These are phyloP conservation scores for Yamadazyma insecticola DNA, from an alignment of 805 yeast species.

Conservation along the genomic window DNA sequence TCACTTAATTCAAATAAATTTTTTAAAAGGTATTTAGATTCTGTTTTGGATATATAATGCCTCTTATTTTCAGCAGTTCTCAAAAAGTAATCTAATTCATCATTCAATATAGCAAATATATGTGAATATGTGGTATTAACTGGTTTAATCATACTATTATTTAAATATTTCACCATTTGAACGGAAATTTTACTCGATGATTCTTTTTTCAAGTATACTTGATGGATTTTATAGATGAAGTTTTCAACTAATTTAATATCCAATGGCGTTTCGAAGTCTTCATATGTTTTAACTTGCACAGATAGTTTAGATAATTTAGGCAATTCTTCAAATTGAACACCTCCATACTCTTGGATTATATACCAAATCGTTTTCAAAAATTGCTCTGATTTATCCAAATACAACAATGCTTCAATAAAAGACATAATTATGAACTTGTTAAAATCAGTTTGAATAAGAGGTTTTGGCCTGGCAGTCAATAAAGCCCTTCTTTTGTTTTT, in stretches of 20 bases:
- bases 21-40: neutral
- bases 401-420: constrained; percentile 26
- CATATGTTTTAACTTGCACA: constrained; percentile 4
- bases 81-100: constrained; percentile 4
- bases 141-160: constrained; percentile 1
- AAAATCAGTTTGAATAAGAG: constrained; percentile 8
- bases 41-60: no score
- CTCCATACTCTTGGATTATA: constrained; percentile 30
- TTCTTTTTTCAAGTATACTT: constrained; percentile 3
- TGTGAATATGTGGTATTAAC: neutral
- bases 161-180: constrained; percentile 2
- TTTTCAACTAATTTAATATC: constrained; percentile 30
- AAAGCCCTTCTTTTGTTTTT: no score
- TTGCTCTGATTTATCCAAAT: constrained; percentile 27
- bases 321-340: constrained; percentile 11
- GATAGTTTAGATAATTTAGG: constrained; percentile 4
- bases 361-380: constrained; percentile 29
- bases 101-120: constrained; percentile 1
- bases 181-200: constrained; percentile 4
- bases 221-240: constrained; percentile 27
- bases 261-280: constrained; percentile 7
- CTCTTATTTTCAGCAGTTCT: no score
- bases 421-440: constrained; percentile 29
- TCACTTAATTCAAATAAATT: neutral
- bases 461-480: no score